Conservation (phyloP, 306 rosid genomes). For the Cucumis melo region DNA sequence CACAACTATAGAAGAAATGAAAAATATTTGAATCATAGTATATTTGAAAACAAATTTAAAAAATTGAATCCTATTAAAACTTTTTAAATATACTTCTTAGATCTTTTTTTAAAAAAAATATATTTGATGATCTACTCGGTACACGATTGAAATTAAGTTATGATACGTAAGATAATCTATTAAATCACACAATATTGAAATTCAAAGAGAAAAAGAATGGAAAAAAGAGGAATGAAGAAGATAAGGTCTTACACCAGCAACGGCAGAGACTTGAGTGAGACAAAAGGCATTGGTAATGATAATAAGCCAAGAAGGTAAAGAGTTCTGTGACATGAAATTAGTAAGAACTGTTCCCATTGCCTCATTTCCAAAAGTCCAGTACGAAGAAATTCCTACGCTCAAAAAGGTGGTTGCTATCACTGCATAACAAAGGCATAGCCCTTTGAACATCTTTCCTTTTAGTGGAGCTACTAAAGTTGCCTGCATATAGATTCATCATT, state of each 20-base stretch:
- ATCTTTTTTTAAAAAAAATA: no score
- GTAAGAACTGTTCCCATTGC: conserved; percentile 31
- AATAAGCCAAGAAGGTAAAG: conserved; percentile 63
- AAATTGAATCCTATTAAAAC: no score
- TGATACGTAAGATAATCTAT: no score
- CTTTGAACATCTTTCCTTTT: conserved; percentile 75
- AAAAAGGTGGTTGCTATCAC: conserved; percentile 39
- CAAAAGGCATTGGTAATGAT: conserved; percentile 41
- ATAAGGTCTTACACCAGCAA: conserved; percentile 35
- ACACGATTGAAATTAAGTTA: no score
- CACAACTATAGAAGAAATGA: no score
- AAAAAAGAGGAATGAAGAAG: no score
- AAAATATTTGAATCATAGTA: no score
- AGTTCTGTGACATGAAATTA: conserved; percentile 23
- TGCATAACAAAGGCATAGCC: conserved; percentile 47
- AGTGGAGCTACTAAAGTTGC: conserved; percentile 76
- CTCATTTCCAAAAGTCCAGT: conserved; percentile 78
- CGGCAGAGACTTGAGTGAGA: conserved; percentile 38
- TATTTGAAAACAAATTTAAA: no score
- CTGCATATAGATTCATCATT: conserved; percentile 12
- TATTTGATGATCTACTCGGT: no score
- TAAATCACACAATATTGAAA: no score
- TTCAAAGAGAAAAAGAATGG: no score
- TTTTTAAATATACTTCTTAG: no score
- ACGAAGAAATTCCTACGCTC: conserved; percentile 55